phyloP scores from a whole-genome alignment of 2,329 filamentous ascomycete genomes.

The Fusarium begoniae region DNA sequence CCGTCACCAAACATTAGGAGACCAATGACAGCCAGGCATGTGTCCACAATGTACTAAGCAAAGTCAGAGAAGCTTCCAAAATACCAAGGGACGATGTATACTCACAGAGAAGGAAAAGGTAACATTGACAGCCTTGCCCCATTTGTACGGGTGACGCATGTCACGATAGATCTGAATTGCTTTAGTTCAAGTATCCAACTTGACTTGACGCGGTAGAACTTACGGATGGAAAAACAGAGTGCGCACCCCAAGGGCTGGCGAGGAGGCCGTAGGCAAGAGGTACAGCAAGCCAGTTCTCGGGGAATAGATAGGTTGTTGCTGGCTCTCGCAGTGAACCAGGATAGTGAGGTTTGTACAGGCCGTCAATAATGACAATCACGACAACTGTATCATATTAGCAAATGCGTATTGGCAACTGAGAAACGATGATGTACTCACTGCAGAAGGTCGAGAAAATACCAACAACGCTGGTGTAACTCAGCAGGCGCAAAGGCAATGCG shows the following conservation, averaged over 20 bases:
- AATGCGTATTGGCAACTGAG: neutral
- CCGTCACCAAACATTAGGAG: conserved; percentile 93
- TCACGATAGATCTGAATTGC: conserved; percentile 64
- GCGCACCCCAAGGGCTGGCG: conserved; percentile 77
- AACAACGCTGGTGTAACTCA: conserved; percentile 91
- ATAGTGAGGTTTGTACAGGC: conserved; percentile 79
- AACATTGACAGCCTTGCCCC: conserved; percentile 75
- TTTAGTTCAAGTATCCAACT: neutral
- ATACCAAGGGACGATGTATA: neutral
- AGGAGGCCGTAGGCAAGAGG: conserved; percentile 90
- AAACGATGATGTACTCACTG: conserved; percentile 67
- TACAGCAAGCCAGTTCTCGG: conserved; percentile 84
- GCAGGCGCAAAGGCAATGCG: conserved; percentile 81
- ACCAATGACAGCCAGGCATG: conserved; percentile 82
- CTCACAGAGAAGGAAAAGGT: conserved; percentile 87
- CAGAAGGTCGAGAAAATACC: conserved; percentile 91
- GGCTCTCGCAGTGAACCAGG: conserved; percentile 88
- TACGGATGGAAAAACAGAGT: conserved; percentile 81
- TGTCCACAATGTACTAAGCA: conserved; percentile 77
- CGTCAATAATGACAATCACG: conserved; percentile 83
- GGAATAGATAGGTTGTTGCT: conserved; percentile 82
- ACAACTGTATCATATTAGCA: conserved; percentile 67
- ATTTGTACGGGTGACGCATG: conserved; percentile 82
- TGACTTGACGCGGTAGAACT: conserved; percentile 12
- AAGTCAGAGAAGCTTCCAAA: neutral